A percentile compares a stretch with the other conserved stretches of the same genome.
These are phyloP conservation scores for Corinectria fuckeliana DNA, from an alignment of 2,329 filamentous ascomycete genomes.

Conservation along the genomic window DNA sequence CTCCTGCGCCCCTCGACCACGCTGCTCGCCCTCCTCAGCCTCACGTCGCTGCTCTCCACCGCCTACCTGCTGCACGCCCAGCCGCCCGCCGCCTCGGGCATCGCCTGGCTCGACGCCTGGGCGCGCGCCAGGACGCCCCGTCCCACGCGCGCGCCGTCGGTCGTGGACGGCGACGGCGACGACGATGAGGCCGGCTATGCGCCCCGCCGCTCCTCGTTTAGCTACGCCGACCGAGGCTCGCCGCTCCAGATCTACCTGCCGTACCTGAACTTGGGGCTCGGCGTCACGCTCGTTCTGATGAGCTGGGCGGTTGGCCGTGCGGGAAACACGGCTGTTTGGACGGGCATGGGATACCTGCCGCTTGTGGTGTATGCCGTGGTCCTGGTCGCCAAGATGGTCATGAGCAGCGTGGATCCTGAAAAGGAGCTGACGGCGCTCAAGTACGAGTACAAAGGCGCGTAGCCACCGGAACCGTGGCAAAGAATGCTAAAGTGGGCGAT, in stretches of 20 bases:
- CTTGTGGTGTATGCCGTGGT: constrained; percentile 66
- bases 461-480: background rate
- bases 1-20: constrained; percentile 45
- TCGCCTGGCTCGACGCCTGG: constrained; percentile 56
- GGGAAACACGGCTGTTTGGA: constrained; percentile 44
- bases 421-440: constrained; percentile 66
- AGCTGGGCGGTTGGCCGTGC: constrained; percentile 48
- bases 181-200: constrained; percentile 23
- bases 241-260: constrained; percentile 67
- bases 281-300: constrained; percentile 55
- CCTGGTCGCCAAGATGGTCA: constrained; percentile 67
- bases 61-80: constrained; percentile 66
- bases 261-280: constrained; percentile 65
- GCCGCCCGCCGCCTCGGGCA: constrained; percentile 61
- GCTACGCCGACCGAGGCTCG: constrained; percentile 32
- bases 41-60: constrained; percentile 69
- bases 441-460: constrained; percentile 74
- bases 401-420: constrained; percentile 73
- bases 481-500: background rate
- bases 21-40: constrained; percentile 60
- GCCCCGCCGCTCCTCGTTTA: constrained; percentile 31
- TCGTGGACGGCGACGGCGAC: constrained; percentile 27
- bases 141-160: constrained; percentile 33
- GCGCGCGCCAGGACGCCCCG: constrained; percentile 36
- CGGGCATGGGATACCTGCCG: constrained; percentile 59